Evolutionary conservation across 2,329 filamentous ascomycete genomes (phyloP).

Genomic region (Ceratocystis papillata): DNA sequence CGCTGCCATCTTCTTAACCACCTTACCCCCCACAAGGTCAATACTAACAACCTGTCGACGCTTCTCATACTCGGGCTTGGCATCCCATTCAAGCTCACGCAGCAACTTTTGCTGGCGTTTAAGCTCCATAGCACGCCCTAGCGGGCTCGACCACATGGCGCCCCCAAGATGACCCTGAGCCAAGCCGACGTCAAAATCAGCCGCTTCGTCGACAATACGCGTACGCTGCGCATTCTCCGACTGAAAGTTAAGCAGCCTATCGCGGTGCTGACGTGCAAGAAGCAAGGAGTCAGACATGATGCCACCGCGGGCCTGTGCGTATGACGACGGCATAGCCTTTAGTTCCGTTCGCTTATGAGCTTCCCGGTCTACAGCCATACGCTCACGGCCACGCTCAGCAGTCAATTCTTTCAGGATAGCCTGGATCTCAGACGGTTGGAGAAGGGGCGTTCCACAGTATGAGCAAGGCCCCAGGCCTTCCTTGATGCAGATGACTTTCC

Average conservation of each 20-base stretch:
- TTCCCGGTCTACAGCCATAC: constrained; percentile 69
- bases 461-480: constrained; percentile 92
- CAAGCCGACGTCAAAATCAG: constrained; percentile 46
- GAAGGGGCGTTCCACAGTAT: constrained; percentile 66
- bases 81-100: constrained; percentile 77
- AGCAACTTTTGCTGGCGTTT: constrained; percentile 77
- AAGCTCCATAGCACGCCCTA: constrained; percentile 69
- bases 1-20: constrained; percentile 61
- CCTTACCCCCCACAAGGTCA: constrained; percentile 65
- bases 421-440: constrained; percentile 64
- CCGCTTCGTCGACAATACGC: constrained; percentile 74
- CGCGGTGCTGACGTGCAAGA: constrained; percentile 65
- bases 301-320: constrained; percentile 39
- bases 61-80: constrained; percentile 80
- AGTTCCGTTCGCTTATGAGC: constrained; percentile 57
- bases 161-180: constrained; percentile 37
- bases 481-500: constrained; percentile 89
- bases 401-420: constrained; percentile 74
- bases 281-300: constrained; percentile 38
- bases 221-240: constrained; percentile 76
- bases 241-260: constrained; percentile 71
- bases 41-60: constrained; percentile 73
- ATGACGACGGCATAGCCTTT: constrained; percentile 49
- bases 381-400: constrained; percentile 77
- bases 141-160: constrained; percentile 74